phyloP scores from a whole-genome alignment of 805 yeast species.

The Saccharomycopsis schoenii region DNA sequence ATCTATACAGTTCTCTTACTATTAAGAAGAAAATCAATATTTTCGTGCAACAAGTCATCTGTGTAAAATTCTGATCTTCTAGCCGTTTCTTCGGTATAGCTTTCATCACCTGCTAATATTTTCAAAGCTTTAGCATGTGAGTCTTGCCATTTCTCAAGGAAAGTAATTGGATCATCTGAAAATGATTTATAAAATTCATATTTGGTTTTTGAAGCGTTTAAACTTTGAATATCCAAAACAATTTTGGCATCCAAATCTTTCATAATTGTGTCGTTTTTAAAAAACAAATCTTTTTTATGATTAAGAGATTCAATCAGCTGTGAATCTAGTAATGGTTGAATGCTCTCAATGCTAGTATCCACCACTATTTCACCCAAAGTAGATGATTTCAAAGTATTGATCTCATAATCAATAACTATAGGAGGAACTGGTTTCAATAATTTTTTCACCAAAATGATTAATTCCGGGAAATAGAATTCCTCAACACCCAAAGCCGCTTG shows the following conservation, averaged over 20 bases:
- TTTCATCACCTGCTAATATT: slow-evolving; percentile 82
- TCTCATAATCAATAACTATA: slow-evolving; percentile 60
- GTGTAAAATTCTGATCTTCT: slow-evolving; percentile 77
- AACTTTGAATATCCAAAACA: slow-evolving; percentile 38
- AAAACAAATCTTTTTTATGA: slow-evolving; percentile 28
- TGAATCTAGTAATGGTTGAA: slow-evolving; percentile 27
- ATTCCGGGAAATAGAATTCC: slow-evolving; percentile 49
- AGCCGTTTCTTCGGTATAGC: slow-evolving; percentile 79
- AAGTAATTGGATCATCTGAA: slow-evolving; percentile 66
- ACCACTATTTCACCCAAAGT: slow-evolving; percentile 73
- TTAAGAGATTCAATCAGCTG: slow-evolving; percentile 26
- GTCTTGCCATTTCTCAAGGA: slow-evolving; percentile 62
- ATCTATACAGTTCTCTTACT: slow-evolving; percentile 26
- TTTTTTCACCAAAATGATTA: slow-evolving; percentile 56
- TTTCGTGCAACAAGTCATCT: slow-evolving; percentile 69
- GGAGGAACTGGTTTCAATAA: slow-evolving; percentile 76
- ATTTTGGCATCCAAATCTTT: slow-evolving; percentile 35
- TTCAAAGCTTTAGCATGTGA: slow-evolving; percentile 79
- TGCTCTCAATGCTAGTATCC: slow-evolving; percentile 59
- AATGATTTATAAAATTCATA: slow-evolving; percentile 71
- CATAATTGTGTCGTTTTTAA: slow-evolving; percentile 31
- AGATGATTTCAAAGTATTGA: slow-evolving; percentile 66
- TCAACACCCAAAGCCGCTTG: slow-evolving; percentile 36
- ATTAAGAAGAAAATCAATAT: slow-evolving; percentile 64
- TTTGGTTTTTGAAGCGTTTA: slow-evolving; percentile 47